A percentile compares a stretch with the other conserved stretches of the same genome.
phyloP scores from a whole-genome alignment of 345 rosid genomes.

The Reutealis trisperma region DNA sequence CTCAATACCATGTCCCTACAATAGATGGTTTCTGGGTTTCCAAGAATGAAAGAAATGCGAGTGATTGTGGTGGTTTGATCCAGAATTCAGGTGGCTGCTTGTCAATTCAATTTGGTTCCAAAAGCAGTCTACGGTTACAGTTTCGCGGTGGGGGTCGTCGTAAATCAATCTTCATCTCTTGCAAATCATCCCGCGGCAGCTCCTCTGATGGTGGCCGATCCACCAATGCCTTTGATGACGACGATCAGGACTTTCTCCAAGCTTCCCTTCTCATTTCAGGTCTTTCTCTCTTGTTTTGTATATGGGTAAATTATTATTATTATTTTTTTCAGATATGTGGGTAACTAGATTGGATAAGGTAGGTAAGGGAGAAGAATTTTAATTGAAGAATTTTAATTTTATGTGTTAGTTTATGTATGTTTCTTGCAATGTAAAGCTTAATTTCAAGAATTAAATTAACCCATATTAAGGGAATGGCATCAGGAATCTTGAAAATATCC shows the following conservation, averaged over 20 bases:
- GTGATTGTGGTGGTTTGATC: constrained; percentile 7
- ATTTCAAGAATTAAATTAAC: neutral
- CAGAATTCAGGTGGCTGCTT: constrained; percentile 14
- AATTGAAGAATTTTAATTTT: no score
- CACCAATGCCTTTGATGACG: constrained; percentile 37
- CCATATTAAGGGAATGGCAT: neutral
- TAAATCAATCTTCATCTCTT: constrained; percentile 38
- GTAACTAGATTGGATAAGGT: neutral
- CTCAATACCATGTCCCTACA: constrained; percentile 35
- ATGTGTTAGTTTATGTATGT: no score
- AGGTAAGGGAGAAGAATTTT: neutral
- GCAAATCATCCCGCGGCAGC: constrained; percentile 48
- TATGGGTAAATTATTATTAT: no score
- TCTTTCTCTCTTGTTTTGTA: constrained; percentile 11
- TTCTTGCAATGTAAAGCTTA: neutral
- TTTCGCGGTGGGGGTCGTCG: constrained; percentile 11
- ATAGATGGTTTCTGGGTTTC: constrained; percentile 22
- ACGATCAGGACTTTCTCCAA: constrained; percentile 51
- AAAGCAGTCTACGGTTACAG: constrained; percentile 11
- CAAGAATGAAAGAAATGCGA: constrained; percentile 22
- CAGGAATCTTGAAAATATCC: constrained; percentile 2
- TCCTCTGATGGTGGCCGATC: constrained; percentile 42
- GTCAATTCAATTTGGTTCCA: constrained; percentile 34
- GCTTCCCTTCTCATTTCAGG: constrained; percentile 88
- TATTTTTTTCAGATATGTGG: neutral